phyloP scores from a whole-genome alignment of 2,329 filamentous ascomycete genomes.

The Hypocreales sp. region DNA sequence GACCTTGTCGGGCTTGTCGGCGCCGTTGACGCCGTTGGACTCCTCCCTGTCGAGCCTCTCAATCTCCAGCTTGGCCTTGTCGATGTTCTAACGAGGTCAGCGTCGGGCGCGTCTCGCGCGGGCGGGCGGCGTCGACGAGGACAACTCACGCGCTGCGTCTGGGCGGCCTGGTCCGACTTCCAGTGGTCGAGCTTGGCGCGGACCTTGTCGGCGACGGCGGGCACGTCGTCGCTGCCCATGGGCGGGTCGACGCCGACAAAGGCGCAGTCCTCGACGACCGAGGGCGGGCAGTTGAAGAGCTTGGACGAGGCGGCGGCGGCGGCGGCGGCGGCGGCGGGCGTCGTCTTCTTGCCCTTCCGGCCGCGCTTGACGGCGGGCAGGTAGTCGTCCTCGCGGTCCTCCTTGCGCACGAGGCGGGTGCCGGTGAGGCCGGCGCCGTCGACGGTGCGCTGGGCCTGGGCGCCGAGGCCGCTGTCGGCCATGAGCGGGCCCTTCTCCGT shows the following conservation, averaged over 20 bases:
- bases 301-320: constrained; percentile 31
- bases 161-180: constrained; percentile 77
- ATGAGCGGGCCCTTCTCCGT: constrained; percentile 51
- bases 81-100: constrained; percentile 57
- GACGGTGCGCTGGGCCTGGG: constrained; percentile 67
- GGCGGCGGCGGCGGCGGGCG: constrained; percentile 30
- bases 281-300: constrained; percentile 71
- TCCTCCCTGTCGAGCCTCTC: constrained; percentile 59
- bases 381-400: constrained; percentile 78
- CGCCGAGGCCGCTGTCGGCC: constrained; percentile 58
- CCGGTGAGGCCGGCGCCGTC: constrained; percentile 78
- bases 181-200: constrained; percentile 82
- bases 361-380: constrained; percentile 69
- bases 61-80: constrained; percentile 92
- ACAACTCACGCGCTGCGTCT: too few species aligned
- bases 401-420: constrained; percentile 68
- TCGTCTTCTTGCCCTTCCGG: constrained; percentile 63
- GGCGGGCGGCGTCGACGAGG: too few species aligned
- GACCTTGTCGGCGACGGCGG: constrained; percentile 69
- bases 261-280: constrained; percentile 79
- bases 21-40: constrained; percentile 25
- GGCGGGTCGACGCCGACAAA: constrained; percentile 79
- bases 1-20: constrained; percentile 30
- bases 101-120: constrained; percentile 16
- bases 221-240: constrained; percentile 70